Evolutionary conservation across 495 filamentous ascomycete species (phyloP).

Genomic region (Daldinia concentrica): DNA sequence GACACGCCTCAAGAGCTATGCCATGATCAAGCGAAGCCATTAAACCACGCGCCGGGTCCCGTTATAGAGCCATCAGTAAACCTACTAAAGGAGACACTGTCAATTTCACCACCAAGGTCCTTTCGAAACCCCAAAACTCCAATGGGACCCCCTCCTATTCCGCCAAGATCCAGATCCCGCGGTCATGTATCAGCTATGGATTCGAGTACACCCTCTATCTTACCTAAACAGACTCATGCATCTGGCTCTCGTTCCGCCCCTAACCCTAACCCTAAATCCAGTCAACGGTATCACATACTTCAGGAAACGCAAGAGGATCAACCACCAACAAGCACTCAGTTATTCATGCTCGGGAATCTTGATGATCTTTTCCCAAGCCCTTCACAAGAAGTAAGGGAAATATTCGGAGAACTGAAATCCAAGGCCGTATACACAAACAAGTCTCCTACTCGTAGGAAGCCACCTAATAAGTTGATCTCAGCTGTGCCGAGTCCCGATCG

Average conservation of each 20-base stretch:
- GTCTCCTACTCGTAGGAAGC: not conserved
- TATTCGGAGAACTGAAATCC: conserved; percentile 46
- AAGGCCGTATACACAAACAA: not conserved
- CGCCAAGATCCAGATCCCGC: conserved; percentile 36
- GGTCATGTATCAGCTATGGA: conserved; percentile 7
- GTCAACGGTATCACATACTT: not conserved
- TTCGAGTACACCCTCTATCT: conserved; percentile 31
- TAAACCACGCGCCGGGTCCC: not conserved
- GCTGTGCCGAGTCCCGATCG: not conserved
- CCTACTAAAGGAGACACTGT: conserved; percentile 2
- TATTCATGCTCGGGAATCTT: conserved; percentile 55
- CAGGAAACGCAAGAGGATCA: not conserved
- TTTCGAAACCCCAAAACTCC: conserved; percentile 32
- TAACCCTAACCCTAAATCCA: not conserved
- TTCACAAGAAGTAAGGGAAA: conserved; percentile 57
- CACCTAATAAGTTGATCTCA: not conserved
- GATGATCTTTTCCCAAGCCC: conserved; percentile 60
- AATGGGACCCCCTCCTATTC: conserved; percentile 36
- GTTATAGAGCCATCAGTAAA: not conserved
- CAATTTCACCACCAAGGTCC: conserved; percentile 8
- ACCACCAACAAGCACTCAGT: conserved; percentile 53
- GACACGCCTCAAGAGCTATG: not conserved
- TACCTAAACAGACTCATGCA: conserved; percentile 22
- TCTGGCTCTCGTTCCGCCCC: conserved; percentile 3
- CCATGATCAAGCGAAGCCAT: conserved; percentile 8